Percentiles rank a stretch among this genome's conserved stretches.
phyloP scores from a whole-genome alignment of 192 early-diverging fungal genomes.

The Radiomyces spectabilis region DNA sequence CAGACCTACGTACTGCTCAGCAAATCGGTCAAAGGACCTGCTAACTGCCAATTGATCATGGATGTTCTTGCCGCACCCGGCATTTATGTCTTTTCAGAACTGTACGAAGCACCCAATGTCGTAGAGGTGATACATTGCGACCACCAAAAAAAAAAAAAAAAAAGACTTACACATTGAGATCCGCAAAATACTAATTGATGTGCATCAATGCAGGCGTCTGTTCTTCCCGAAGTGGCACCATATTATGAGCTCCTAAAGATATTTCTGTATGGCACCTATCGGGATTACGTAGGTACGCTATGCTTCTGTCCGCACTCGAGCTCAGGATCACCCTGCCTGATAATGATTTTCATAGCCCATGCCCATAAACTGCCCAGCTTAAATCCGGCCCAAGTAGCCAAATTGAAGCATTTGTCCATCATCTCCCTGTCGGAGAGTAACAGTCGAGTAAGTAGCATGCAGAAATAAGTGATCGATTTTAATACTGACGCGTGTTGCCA shows the following conservation, averaged over 20 bases:
- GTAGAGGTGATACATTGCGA: too few species aligned
- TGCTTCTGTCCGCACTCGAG: too few species aligned
- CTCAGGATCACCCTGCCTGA: too few species aligned
- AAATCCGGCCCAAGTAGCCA: slow-evolving; percentile 37
- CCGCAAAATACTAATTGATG: neutral
- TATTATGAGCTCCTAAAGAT: slow-evolving; percentile 54
- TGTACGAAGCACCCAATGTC: slow-evolving; percentile 63
- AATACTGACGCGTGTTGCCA: too few species aligned
- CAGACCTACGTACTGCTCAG: slow-evolving; percentile 67
- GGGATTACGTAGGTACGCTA: slow-evolving; percentile 74
- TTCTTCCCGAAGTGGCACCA: slow-evolving; percentile 38
- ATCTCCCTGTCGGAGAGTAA: slow-evolving; percentile 65
- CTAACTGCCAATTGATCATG: slow-evolving; percentile 59
- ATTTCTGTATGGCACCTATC: slow-evolving; percentile 80
- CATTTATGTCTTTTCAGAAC: slow-evolving; percentile 73
- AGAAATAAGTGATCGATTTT: too few species aligned
- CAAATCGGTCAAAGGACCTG: slow-evolving; percentile 73
- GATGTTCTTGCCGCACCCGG: slow-evolving; percentile 64
- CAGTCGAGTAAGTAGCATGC: slow-evolving; percentile 35
- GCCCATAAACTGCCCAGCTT: slow-evolving; percentile 37
- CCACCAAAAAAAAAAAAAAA: too few species aligned
- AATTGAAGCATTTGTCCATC: slow-evolving; percentile 71
- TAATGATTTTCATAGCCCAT: slow-evolving; percentile 37
- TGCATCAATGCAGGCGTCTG: slow-evolving; percentile 23
- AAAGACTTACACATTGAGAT: neutral